Conservation (phyloP, 192 early-diverging fungal species). For the Rhizophagus clarus region DNA sequence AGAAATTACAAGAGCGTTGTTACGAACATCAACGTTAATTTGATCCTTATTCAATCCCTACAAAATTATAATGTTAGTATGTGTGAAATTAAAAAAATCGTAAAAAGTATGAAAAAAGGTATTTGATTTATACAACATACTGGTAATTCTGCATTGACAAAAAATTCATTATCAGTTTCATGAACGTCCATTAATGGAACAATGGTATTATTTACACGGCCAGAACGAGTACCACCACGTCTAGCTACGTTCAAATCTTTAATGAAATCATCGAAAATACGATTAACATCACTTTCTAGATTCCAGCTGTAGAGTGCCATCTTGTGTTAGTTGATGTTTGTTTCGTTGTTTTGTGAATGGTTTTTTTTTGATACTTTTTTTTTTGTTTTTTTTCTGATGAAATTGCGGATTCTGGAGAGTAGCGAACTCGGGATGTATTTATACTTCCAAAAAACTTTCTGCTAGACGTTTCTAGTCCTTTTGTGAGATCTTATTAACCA, state of each 20-base stretch:
- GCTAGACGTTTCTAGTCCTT: too few species aligned
- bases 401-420: too few species aligned
- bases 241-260: not conserved
- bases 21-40: constrained; percentile 50
- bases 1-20: constrained; percentile 47
- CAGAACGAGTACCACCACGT: not conserved
- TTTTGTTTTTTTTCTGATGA: too few species aligned
- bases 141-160: constrained; percentile 8
- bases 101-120: not conserved
- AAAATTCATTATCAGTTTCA: not conserved
- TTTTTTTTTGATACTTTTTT: too few species aligned
- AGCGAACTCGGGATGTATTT: too few species aligned
- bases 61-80: not conserved
- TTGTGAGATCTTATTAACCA: too few species aligned
- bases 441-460: too few species aligned
- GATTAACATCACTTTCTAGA: too few species aligned
- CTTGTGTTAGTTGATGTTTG: too few species aligned
- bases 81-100: too few species aligned
- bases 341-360: too few species aligned
- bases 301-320: too few species aligned
- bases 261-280: constrained; percentile 15
- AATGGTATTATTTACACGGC: not conserved
- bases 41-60: constrained; percentile 56
- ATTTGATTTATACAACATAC: not conserved
- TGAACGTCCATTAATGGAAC: constrained; percentile 2